A percentile compares a stretch with the other conserved stretches of the same genome.
Evolutionary conservation across 495 filamentous ascomycete genomes (phyloP).

Genomic region (Parachaetomium inaequale): DNA sequence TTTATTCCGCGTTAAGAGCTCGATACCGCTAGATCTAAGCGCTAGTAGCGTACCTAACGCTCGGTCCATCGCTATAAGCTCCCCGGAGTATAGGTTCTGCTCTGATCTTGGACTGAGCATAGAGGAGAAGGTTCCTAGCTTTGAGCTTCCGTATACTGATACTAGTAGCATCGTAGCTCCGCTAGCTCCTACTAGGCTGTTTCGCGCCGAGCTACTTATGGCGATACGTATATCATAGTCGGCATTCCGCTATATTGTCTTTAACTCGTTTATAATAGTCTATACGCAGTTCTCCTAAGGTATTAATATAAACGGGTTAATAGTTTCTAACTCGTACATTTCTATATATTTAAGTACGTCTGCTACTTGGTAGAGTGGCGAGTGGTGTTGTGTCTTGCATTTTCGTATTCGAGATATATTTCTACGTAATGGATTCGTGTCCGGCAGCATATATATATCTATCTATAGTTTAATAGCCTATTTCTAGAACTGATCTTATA

Average conservation of each 20-base stretch:
- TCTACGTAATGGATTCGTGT: background rate
- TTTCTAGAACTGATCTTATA: background rate
- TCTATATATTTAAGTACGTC: background rate
- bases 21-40: background rate
- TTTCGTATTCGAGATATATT: background rate
- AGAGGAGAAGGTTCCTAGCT: background rate
- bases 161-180: background rate
- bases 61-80: background rate
- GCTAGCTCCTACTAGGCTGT: background rate
- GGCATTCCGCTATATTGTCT: background rate
- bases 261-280: background rate
- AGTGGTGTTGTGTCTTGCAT: background rate
- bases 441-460: background rate
- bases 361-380: background rate
- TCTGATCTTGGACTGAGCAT: background rate
- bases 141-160: background rate
- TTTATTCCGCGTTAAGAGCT: slow-evolving; percentile 2
- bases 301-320: background rate
- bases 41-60: background rate
- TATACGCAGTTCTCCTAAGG: background rate
- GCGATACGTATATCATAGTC: background rate
- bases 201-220: background rate
- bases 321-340: background rate
- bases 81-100: background rate
- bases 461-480: background rate